Conservation (phyloP, 1,284 basidiomycete genomes). For the Cryptococcus sp. region DNA sequence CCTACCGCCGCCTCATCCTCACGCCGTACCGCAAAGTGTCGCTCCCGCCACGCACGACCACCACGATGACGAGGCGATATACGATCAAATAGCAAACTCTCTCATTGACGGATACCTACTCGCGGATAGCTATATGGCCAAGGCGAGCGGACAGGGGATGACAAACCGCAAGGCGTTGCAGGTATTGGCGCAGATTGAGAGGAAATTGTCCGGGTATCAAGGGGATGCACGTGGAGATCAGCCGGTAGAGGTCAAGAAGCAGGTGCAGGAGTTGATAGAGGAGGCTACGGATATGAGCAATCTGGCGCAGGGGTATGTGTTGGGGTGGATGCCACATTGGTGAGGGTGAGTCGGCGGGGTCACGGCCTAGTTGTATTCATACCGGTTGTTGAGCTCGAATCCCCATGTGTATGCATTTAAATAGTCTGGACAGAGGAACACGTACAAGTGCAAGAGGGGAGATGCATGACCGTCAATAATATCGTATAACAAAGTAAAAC, state of each 20-base stretch:
- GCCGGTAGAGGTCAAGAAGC: constrained; percentile 54
- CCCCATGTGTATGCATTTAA: too few relatives aligned
- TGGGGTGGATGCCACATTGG: constrained; percentile 38
- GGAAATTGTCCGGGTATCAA: constrained; percentile 32
- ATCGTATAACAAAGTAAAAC: too few relatives aligned
- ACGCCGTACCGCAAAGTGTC: constrained; percentile 11
- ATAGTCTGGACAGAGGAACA: too few relatives aligned
- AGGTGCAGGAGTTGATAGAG: constrained; percentile 81
- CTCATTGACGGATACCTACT: constrained; percentile 19
- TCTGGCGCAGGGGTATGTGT: constrained; percentile 49
- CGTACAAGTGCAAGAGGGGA: too few relatives aligned
- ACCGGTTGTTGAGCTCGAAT: too few relatives aligned
- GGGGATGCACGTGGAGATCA: constrained; percentile 12
- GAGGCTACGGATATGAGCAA: constrained; percentile 87
- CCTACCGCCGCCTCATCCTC: not conserved
- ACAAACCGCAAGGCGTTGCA: constrained; percentile 37
- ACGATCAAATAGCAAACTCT: constrained; percentile 23
- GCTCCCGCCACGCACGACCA: constrained; percentile 4
- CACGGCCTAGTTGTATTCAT: too few relatives aligned
- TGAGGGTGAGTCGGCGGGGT: constrained; percentile 2
- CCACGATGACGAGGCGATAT: constrained; percentile 9
- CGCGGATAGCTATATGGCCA: constrained; percentile 34
- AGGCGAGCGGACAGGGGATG: constrained; percentile 25
- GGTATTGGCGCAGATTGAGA: constrained; percentile 38
- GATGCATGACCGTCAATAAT: too few relatives aligned